Conservation (phyloP, 2,329 filamentous ascomycete genomes). For the Pyricularia pennisetigena region DNA sequence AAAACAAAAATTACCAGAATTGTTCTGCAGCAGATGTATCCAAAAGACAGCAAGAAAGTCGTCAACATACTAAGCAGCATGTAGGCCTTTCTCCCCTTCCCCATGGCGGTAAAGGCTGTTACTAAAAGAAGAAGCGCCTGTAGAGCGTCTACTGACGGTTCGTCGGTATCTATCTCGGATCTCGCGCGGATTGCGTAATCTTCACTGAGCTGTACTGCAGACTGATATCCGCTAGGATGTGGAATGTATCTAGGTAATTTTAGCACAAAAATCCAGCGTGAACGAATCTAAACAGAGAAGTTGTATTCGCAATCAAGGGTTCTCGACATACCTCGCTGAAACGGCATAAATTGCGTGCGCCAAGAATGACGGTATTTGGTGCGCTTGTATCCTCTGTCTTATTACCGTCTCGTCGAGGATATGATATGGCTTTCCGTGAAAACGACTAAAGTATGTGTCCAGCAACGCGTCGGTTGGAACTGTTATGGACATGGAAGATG, state of each 20-base stretch:
- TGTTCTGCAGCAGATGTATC: not conserved
- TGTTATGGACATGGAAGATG: slow-evolving; percentile 25
- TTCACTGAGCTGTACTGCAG: slow-evolving; percentile 58
- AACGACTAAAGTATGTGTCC: slow-evolving; percentile 69
- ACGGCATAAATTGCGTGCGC: slow-evolving; percentile 51
- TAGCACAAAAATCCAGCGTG: slow-evolving; percentile 11
- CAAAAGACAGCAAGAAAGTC: not conserved
- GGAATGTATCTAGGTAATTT: slow-evolving; percentile 49
- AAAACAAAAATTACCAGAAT: not conserved
- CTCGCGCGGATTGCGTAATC: slow-evolving; percentile 65
- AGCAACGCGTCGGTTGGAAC: slow-evolving; percentile 54
- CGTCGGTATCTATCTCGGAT: slow-evolving; percentile 64
- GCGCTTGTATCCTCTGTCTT: slow-evolving; percentile 60
- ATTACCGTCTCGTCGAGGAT: slow-evolving; percentile 70
- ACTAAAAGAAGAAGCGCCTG: slow-evolving; percentile 69
- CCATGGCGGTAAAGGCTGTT: slow-evolving; percentile 65
- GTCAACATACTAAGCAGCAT: slow-evolving; percentile 63
- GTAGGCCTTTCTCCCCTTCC: slow-evolving; percentile 75
- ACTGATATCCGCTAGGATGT: slow-evolving; percentile 57
- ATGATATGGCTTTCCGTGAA: slow-evolving; percentile 75
- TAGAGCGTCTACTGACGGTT: slow-evolving; percentile 68
- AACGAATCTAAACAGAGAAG: not conserved
- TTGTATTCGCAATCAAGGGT: not conserved
- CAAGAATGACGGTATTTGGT: slow-evolving; percentile 50
- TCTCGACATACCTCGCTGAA: slow-evolving; percentile 42